Percentiles rank a stretch among this genome's conserved stretches.
Evolutionary conservation across 495 filamentous ascomycete genomes (phyloP).

Genomic region (Trichoderma erinaceum): DNA sequence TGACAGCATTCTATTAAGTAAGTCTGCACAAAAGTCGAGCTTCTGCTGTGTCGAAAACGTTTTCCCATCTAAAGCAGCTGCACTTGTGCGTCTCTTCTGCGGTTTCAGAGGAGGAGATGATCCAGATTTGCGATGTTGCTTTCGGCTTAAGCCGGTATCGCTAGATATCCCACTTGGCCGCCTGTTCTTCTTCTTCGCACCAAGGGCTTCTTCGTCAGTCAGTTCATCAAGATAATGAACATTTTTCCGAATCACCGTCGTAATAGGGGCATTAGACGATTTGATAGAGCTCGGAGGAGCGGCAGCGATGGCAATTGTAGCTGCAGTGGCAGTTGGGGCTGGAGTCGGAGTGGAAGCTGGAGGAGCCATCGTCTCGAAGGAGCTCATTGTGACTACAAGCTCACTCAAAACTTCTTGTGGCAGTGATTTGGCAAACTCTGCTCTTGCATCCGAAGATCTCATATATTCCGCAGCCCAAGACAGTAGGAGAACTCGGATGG

Average conservation of each 20-base stretch:
- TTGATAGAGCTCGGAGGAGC: not conserved
- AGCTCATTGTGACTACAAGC: conserved; percentile 51
- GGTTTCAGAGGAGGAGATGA: conserved; percentile 16
- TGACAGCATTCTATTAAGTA: conserved; percentile 47
- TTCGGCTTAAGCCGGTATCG: conserved; percentile 17
- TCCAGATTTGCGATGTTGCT: not conserved
- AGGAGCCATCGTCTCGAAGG: conserved; percentile 27
- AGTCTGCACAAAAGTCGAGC: conserved; percentile 45
- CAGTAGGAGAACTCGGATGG: conserved; percentile 46
- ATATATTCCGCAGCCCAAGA: conserved; percentile 54
- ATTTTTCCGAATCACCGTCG: conserved; percentile 29
- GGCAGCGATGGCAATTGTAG: not conserved
- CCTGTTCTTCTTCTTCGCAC: conserved; percentile 31
- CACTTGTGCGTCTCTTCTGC: conserved; percentile 17
- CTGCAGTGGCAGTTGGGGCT: conserved; percentile 17
- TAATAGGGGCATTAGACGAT: not conserved
- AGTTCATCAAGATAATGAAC: conserved; percentile 33
- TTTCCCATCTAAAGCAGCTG: conserved; percentile 19
- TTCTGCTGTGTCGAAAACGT: conserved; percentile 39
- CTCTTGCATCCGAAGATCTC: conserved; percentile 41
- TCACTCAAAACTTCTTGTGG: conserved; percentile 50
- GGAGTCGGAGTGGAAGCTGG: conserved; percentile 24
- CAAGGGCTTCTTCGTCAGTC: conserved; percentile 24
- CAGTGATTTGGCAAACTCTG: conserved; percentile 46
- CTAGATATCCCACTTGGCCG: conserved; percentile 29